Base-by-base conservation (phyloP, 164 flowering plant species). In the Amborella trichopoda region DNA sequence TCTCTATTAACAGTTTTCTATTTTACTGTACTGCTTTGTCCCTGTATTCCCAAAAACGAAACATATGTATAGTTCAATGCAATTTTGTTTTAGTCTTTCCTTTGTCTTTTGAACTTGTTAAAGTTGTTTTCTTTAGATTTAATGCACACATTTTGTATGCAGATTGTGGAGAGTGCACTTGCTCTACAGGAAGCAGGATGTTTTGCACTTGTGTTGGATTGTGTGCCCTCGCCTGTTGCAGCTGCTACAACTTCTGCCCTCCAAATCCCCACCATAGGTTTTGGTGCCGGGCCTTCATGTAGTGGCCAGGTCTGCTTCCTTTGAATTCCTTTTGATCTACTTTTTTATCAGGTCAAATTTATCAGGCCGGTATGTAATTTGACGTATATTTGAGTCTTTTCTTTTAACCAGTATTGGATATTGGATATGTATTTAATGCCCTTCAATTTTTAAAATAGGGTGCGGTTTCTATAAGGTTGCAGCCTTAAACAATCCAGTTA, bases 141-240 rank as follows among this genome's bases (percentile, higher is more conserved):
- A 30, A 32, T 32, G 36, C 2, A n/a, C 36, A 32, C 36, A 10
- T n/a, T 8, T 37, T 8, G 41, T 6, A n/a, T 37, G 19, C 57
- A 85, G 95, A 93, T 91, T 55, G 96, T 91, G 69, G 85, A 91
- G 66, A 80, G 96, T 26, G 94, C 96, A 9, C 28, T 80, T 49
- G 87, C 89, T 33, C 72, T 91, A 65, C 93, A 87, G 62, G 93
- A 91, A 58, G 93, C 75, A 0, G 98, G 98, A 21, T 91, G 98
- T 44, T 91, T 83, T 50, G 65, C 96, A 23, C 79, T 91, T 54
- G 95, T 91, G 50, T 59, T 84, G 57, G 96, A 87, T 63, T 84
- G 96, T 64, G 93, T 91, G 23, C 98, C 98, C 33, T 55, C 96
- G 41, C 78, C 78, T 37, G 95, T 91, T 48, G 98, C 98, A 56